A percentile compares a stretch with the other conserved stretches of the same genome.
Conservation (phyloP, 2,329 filamentous ascomycete genomes). For the Colletotrichum simmondsii region DNA sequence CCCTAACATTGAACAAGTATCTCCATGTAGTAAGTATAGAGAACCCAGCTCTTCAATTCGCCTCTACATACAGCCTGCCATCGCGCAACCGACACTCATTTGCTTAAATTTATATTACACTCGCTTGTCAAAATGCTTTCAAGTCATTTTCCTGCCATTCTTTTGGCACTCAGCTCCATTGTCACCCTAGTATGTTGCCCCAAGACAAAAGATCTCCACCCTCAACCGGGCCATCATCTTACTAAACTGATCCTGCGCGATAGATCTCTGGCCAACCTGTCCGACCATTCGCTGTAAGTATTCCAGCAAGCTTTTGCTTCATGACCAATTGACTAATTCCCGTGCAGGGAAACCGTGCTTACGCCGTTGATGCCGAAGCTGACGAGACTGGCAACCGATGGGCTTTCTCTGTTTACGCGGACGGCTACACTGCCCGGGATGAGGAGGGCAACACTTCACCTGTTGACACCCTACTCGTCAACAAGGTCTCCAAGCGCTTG, state of each 20-base stretch:
- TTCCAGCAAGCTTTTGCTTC: too few species aligned
- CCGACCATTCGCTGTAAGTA: background rate
- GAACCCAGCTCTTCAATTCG: background rate
- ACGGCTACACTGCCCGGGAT: background rate
- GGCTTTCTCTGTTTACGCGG: background rate
- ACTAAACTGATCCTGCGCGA: background rate
- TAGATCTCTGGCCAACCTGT: background rate
- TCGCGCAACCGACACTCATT: background rate
- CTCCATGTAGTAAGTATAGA: background rate
- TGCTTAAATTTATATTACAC: background rate
- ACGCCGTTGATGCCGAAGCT: background rate
- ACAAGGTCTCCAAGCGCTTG: background rate
- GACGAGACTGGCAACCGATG: background rate
- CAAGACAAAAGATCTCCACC: rapidly evolving
- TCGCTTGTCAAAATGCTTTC: background rate
- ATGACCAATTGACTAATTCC: background rate
- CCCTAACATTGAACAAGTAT: background rate
- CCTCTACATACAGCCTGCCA: background rate
- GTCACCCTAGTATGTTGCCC: background rate
- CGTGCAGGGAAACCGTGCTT: background rate
- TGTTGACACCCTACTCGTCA: background rate
- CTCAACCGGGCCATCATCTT: background rate
- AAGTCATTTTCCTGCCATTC: background rate
- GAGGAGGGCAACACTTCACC: background rate
- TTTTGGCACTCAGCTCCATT: background rate